Conservation (phyloP, 495 filamentous ascomycete species). For the Penicillium paxilli region DNA sequence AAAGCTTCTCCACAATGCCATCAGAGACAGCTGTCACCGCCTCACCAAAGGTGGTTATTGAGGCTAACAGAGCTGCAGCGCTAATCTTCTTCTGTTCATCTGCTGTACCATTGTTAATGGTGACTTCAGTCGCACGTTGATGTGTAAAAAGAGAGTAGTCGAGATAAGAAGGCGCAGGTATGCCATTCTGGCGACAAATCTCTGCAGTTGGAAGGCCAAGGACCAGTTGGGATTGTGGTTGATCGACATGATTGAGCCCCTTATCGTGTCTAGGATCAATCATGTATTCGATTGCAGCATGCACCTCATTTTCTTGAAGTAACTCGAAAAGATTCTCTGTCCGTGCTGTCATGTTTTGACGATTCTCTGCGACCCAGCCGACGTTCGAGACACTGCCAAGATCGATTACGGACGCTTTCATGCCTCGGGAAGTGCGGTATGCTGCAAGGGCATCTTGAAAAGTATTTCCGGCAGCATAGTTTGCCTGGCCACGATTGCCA, state of each 20-base stretch:
- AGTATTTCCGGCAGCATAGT: conserved; percentile 56
- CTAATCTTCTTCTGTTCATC: conserved; percentile 10
- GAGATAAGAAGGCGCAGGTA: conserved; percentile 23
- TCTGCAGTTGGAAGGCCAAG: conserved; percentile 25
- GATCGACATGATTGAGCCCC: background rate
- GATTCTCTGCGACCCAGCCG: conserved; percentile 51
- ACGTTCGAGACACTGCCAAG: conserved; percentile 56
- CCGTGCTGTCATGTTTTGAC: conserved; percentile 9
- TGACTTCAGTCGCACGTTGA: conserved; percentile 7
- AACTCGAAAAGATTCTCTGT: conserved; percentile 23
- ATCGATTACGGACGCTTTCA: conserved; percentile 46
- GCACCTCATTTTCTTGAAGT: conserved; percentile 29
- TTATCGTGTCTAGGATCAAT: conserved; percentile 20
- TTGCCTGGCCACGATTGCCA: conserved; percentile 49
- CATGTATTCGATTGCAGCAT: conserved; percentile 29
- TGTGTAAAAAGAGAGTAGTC: conserved; percentile 32
- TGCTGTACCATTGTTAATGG: background rate
- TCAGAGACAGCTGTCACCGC: conserved; percentile 21
- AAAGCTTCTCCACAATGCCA: conserved; percentile 25
- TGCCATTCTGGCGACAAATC: conserved; percentile 22
- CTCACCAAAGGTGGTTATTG: conserved; percentile 6
- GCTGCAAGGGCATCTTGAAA: conserved; percentile 43
- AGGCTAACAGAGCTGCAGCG: conserved; percentile 8
- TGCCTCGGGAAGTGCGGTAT: conserved; percentile 24
- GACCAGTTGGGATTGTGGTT: conserved; percentile 17